Conservation (phyloP, 805 yeast genomes). For the Saccharomycopsis amapae region DNA sequence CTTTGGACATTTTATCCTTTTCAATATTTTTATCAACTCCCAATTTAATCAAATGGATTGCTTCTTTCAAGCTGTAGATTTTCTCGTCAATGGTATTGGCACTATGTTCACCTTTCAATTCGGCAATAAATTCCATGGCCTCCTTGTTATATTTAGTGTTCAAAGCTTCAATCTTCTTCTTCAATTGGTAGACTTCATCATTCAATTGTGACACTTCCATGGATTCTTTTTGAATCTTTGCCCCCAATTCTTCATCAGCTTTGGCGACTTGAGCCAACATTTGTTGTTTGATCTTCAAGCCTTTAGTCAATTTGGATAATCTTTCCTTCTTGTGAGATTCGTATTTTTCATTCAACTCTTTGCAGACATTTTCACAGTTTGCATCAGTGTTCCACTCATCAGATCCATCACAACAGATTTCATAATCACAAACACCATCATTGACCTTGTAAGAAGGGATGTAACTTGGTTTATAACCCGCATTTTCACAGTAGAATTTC, state of each 20-base stretch:
- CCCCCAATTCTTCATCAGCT: constrained; percentile 4
- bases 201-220: constrained; percentile 12
- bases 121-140: constrained; percentile 15
- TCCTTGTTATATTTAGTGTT: constrained; percentile 16
- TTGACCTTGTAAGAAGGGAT: constrained; percentile 64
- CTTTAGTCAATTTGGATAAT: constrained; percentile 24
- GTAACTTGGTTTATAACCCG: constrained; percentile 56
- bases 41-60: constrained; percentile 10
- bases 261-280: constrained; percentile 7
- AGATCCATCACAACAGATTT: constrained; percentile 86
- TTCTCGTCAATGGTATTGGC: constrained; percentile 5
- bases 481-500: constrained; percentile 70
- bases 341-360: constrained; percentile 26
- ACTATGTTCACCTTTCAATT: constrained; percentile 9
- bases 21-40: constrained; percentile 17
- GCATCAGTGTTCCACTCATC: constrained; percentile 50
- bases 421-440: constrained; percentile 91
- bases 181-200: constrained; percentile 16
- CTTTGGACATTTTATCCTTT: constrained; percentile 21
- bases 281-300: constrained; percentile 23
- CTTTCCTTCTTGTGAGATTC: constrained; percentile 22
- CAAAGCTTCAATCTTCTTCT: constrained; percentile 14
- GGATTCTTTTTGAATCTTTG: constrained; percentile 11
- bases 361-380: constrained; percentile 27
- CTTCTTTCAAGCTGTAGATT: constrained; percentile 1